Conservation (phyloP, 306 rosid genomes). For the Trichosanthes cucumerina region DNA sequence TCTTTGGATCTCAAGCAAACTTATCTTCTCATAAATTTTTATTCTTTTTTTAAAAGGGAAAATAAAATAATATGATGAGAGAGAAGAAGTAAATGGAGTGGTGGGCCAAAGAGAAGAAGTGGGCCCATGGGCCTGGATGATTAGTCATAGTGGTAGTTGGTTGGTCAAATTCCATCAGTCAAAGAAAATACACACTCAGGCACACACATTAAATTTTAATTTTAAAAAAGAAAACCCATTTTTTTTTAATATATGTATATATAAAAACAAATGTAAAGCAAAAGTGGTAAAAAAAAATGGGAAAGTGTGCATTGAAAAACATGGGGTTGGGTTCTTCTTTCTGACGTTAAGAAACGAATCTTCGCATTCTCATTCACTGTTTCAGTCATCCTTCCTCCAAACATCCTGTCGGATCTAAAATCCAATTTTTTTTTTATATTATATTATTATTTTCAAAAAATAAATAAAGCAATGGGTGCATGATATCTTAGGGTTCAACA, state of each 20-base stretch:
- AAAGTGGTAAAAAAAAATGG: background rate
- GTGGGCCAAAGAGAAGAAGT: background rate
- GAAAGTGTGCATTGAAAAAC: constrained; percentile 1
- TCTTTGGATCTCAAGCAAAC: constrained; percentile 7
- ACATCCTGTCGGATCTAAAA: constrained; percentile 3
- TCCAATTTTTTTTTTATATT: background rate
- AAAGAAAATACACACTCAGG: background rate
- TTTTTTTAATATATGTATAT: too few relatives aligned
- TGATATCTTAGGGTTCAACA: background rate
- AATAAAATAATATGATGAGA: background rate
- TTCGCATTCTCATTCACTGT: constrained; percentile 3
- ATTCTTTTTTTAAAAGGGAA: background rate
- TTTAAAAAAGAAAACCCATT: too few relatives aligned
- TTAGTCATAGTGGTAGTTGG: constrained; percentile 7
- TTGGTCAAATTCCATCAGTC: constrained; percentile 11
- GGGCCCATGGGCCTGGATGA: constrained; percentile 12
- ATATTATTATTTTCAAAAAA: background rate
- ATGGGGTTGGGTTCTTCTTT: background rate
- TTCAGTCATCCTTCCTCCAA: background rate
- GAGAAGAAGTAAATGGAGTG: background rate
- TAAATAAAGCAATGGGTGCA: background rate
- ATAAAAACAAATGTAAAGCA: background rate
- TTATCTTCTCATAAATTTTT: background rate
- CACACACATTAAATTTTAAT: background rate
- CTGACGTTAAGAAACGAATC: constrained; percentile 4